Evolutionary conservation across 2,329 filamentous ascomycete species (phyloP).

Genomic region (Pestalotiopsis sp.): DNA sequence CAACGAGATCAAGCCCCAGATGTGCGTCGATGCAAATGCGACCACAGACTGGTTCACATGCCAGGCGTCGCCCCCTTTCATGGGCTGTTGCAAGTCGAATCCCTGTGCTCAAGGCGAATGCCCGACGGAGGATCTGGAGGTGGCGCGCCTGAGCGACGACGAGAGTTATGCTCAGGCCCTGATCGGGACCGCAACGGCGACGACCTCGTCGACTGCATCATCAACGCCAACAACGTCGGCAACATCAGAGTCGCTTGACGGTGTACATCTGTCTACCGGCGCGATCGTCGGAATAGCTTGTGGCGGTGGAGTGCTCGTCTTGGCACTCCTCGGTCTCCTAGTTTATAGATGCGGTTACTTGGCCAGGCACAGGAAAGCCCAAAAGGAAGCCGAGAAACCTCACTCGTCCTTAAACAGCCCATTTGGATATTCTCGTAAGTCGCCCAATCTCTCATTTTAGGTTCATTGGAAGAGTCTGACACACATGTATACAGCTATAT

Average conservation of each 20-base stretch:
- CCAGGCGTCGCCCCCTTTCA: slow-evolving; percentile 26
- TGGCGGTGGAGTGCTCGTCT: not conserved
- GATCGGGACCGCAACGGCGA: slow-evolving; percentile 14
- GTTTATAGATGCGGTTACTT: not conserved
- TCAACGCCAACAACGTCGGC: not conserved
- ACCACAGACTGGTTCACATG: slow-evolving; percentile 35
- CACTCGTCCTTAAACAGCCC: not conserved
- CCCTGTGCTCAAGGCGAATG: slow-evolving; percentile 33
- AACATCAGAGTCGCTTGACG: not conserved
- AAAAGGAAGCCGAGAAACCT: not conserved
- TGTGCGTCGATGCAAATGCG: slow-evolving; percentile 25
- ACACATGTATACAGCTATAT: not conserved
- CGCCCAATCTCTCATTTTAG: not conserved
- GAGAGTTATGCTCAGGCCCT: slow-evolving; percentile 20
- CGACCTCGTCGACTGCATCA: not conserved
- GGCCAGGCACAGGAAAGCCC: not conserved
- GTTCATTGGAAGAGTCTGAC: not conserved
- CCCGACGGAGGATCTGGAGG: slow-evolving; percentile 25
- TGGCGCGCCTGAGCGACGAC: slow-evolving; percentile 22
- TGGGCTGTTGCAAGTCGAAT: slow-evolving; percentile 37
- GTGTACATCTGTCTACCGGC: not conserved
- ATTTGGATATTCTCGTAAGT: not conserved
- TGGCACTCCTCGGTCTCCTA: not conserved
- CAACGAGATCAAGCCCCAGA: slow-evolving; percentile 31
- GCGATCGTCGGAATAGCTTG: slow-evolving; percentile 37